Base-by-base conservation (phyloP, 345 rosid species). In the Limnanthes douglasii region DNA sequence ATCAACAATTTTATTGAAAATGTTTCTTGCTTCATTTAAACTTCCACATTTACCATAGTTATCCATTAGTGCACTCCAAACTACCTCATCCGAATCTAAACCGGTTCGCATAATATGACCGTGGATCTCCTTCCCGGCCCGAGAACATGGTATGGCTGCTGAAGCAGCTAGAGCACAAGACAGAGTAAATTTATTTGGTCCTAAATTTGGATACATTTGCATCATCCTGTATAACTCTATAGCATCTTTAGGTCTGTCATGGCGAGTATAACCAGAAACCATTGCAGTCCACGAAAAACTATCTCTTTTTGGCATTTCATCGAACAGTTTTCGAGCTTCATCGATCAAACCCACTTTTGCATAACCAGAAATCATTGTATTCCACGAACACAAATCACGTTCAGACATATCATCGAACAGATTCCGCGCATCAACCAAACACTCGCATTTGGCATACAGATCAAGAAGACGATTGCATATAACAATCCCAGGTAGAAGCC, bases 1-100 rank as follows among this genome's bases (percentile, higher is more conserved):
- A 10, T 64, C 48, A 8, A 37, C 16, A 45, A 82, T 75, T 57
- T 33, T 73, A 45, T 86, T 70, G 37, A 82, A 86, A 21, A 78
- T 72, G 41, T 24, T 45, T 58, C 83, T 63, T 4, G 94, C 94
- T 60, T 75, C 85, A 23, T 64, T 62, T 21, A 82, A 28, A 60
- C 69, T 75, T 2, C 97, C 94, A 45, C 93, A 86, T 71, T 82
- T 82, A 0, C 88, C 94, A 46, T 82, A 82, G 85, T 78, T 66
- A 52, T 82, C 93, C 39, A 71, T 65, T 50, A 82, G 66, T 21
- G 85, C 76, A 60, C 93, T 78, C 95, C 95, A 82, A 8, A 86
- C 73, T 32, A 78, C 93, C 54, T 78, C 83, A 56, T 86, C 95
- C 1, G 82, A 78, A 39, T 70, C 93, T 51, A 86, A 53, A 15